phyloP scores from a whole-genome alignment of 768 basidiomycete species.

The Sutorius australiensis region DNA sequence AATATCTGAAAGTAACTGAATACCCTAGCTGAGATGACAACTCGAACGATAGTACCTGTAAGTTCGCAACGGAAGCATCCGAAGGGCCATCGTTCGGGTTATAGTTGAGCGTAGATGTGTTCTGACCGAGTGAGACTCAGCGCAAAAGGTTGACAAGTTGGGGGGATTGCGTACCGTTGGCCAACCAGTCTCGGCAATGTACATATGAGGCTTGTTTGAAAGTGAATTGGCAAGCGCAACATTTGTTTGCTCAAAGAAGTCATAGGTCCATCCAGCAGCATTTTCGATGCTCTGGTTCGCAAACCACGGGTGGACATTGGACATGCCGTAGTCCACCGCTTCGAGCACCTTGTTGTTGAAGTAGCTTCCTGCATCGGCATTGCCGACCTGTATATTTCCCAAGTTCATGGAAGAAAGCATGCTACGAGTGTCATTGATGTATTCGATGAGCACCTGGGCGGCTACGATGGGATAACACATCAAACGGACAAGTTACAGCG shows the following conservation, averaged over 20 bases:
- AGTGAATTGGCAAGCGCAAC: constrained; percentile 51
- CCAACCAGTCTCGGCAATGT: constrained; percentile 94
- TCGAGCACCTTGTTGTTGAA: constrained; percentile 69
- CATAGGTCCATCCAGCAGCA: constrained; percentile 76
- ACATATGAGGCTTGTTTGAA: constrained; percentile 75
- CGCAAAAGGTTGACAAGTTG: background rate
- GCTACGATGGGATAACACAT: constrained; percentile 32
- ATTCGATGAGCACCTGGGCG: constrained; percentile 56
- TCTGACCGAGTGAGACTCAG: constrained; percentile 32
- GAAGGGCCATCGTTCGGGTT: constrained; percentile 68
- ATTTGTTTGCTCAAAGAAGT: constrained; percentile 73
- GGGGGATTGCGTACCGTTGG: constrained; percentile 51
- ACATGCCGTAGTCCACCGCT: constrained; percentile 72
- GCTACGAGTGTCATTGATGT: constrained; percentile 63
- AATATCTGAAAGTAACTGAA: constrained; percentile 51
- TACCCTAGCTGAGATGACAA: background rate
- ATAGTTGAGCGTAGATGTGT: constrained; percentile 51
- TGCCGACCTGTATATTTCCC: constrained; percentile 67
- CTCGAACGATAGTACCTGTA: constrained; percentile 42
- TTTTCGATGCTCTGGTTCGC: constrained; percentile 66
- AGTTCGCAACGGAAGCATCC: constrained; percentile 52
- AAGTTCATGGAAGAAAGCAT: constrained; percentile 56
- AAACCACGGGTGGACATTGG: constrained; percentile 94
- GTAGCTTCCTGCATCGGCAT: constrained; percentile 81
- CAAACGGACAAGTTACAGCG: background rate